These are phyloP conservation scores for Glutinoglossum americanum DNA, from an alignment of 495 filamentous ascomycete species.

Conservation along the genomic window DNA sequence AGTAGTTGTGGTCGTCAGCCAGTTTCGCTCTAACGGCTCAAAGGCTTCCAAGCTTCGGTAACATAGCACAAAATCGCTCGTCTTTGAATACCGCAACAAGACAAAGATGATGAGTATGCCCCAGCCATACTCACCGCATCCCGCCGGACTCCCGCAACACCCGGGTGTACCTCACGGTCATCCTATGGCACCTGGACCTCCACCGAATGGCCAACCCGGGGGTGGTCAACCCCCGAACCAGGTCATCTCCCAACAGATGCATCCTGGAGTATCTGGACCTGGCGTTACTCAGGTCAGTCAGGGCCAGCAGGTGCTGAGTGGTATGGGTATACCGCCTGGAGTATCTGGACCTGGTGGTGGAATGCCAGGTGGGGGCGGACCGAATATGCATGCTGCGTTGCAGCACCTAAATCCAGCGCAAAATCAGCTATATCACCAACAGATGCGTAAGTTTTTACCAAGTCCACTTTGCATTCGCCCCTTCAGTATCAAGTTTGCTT, in stretches of 20 bases:
- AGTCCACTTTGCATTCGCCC: neutral
- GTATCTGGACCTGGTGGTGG: constrained; percentile 12
- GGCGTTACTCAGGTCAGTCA: constrained; percentile 61
- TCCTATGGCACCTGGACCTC: constrained; percentile 46
- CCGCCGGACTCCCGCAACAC: constrained; percentile 41
- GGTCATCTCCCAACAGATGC: constrained; percentile 57
- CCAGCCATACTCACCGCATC: constrained; percentile 41
- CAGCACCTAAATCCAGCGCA: constrained; percentile 52
- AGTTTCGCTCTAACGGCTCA: neutral
- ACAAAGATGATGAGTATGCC: constrained; percentile 12
- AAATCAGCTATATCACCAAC: constrained; percentile 26
- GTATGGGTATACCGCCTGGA: constrained; percentile 64
- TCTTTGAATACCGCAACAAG: neutral
- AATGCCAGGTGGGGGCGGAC: constrained; percentile 21
- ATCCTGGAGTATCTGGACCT: constrained; percentile 67
- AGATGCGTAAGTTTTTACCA: constrained; percentile 21
- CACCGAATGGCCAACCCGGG: constrained; percentile 40
- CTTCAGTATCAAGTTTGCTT: neutral
- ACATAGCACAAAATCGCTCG: neutral
- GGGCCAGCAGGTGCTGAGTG: constrained; percentile 53
- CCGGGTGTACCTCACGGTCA: constrained; percentile 55
- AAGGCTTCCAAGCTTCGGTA: neutral
- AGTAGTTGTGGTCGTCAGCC: neutral
- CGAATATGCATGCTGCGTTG: constrained; percentile 60
- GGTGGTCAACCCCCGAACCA: constrained; percentile 3